Conservation (phyloP, 768 basidiomycete genomes). For the Kwoniella shandongensis region DNA sequence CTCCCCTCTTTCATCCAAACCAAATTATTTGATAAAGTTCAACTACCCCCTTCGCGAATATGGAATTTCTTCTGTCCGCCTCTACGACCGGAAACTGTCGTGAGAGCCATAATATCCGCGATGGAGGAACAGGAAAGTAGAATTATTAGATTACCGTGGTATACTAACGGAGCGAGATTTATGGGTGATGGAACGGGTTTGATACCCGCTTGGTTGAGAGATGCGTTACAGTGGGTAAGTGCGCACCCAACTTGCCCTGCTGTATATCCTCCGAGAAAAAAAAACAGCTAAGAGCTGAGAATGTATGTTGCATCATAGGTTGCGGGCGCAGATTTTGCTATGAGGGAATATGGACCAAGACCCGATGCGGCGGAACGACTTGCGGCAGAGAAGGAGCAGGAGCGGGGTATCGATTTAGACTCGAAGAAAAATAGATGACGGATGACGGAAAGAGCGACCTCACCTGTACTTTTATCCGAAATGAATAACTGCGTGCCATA, state of each 20-base stretch:
- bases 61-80: slow-evolving; percentile 76
- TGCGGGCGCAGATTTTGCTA: slow-evolving; percentile 67
- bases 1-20: slow-evolving; percentile 78
- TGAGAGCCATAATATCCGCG: slow-evolving; percentile 76
- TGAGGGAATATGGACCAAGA: slow-evolving; percentile 56
- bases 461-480: no score
- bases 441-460: no score
- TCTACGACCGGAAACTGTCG: slow-evolving; percentile 69
- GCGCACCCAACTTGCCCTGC: background rate
- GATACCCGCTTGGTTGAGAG: slow-evolving; percentile 54
- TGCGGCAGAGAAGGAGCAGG: slow-evolving; percentile 3
- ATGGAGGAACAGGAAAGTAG: slow-evolving; percentile 77
- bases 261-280: background rate
- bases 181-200: slow-evolving; percentile 29
- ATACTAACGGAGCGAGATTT: slow-evolving; percentile 37
- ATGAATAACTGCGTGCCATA: no score
- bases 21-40: slow-evolving; percentile 65
- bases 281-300: no score
- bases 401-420: no score
- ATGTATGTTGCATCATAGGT: slow-evolving; percentile 55
- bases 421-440: no score
- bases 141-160: slow-evolving; percentile 64
- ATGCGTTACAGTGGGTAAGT: slow-evolving; percentile 72
- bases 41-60: slow-evolving; percentile 59
- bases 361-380: slow-evolving; percentile 43